Evolutionary conservation across 371 early-diverging fungal species (phyloP), one percentile per base, ranked within the genome.

Genomic region (Lichtheimia ramosa): DNA sequence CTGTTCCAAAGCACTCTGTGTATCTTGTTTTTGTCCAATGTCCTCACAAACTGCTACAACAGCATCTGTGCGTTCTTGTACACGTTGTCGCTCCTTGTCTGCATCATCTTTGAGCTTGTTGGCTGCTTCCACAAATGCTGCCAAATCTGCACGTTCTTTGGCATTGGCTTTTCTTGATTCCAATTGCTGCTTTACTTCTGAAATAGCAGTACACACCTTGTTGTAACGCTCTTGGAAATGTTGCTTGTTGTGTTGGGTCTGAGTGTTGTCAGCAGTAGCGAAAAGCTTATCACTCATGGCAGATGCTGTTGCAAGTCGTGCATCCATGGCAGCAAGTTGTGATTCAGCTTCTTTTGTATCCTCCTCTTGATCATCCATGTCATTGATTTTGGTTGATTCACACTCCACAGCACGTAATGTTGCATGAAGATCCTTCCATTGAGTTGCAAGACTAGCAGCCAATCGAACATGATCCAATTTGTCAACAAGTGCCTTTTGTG

Each of bases 381-480:
- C 24, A 43, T 55, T 43, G 6, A 24, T 15, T 23, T 43, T 16
- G 1, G 0, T 18, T 3, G 23, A 20, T 7, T 16, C 43, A 15
- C 14, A 27, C 15, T 48, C 27, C 13, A 60, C 52, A n/a, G 27
- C 24, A 13, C 43, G 16, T 39, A 60, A 48, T 48, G 42, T 60
- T 6, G 34, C 20, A 48, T 60, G 61, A 24, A 60, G 23, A 14
- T 61, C 62, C 16, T 23, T 13, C 62, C 62, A 61, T 2, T 61
- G 62, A 13, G 28, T 28, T 14, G 48, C 42, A 16, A 27, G 39
- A 18, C 41, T 56, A 20, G 18, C 43, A 15, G 41, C 43, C 1
- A 25, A 15, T 43, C 51, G 20, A 6, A 53, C 41, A 16, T 16
- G n/a, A 28, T 51, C 53, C 21, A 51, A 13, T 14, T 34, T 40